phyloP scores from a whole-genome alignment of 1,284 basidiomycete genomes.

The Exsudoporus floridanus region DNA sequence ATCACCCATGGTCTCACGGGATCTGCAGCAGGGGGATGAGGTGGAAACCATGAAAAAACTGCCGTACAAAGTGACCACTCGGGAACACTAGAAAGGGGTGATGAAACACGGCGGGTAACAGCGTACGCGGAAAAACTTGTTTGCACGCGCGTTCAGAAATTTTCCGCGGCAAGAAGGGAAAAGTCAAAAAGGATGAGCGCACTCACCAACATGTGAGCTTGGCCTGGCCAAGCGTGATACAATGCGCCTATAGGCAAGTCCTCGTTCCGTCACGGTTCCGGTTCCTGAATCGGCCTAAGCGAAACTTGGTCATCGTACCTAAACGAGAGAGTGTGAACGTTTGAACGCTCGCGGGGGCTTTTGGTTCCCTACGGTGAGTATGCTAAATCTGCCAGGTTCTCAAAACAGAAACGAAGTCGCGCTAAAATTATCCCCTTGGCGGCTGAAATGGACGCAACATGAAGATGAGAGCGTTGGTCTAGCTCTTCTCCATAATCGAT shows the following conservation, averaged over 20 bases:
- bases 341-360: constrained; percentile 20
- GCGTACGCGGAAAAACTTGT: background rate
- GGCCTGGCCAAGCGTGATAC: background rate
- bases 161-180: constrained; percentile 4
- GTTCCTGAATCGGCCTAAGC: too few species aligned
- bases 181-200: too few species aligned
- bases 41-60: background rate
- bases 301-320: too few species aligned
- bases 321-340: background rate
- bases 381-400: background rate
- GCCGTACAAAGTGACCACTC: background rate
- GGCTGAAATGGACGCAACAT: background rate
- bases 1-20: constrained; percentile 11
- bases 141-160: background rate
- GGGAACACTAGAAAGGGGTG: background rate
- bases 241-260: background rate
- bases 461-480: background rate
- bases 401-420: background rate
- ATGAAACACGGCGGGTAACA: background rate
- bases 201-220: too few species aligned
- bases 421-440: background rate
- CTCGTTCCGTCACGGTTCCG: background rate
- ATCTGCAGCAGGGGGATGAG: background rate
- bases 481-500: too few species aligned
- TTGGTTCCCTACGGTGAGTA: constrained; percentile 4